Base-by-base conservation (phyloP, 495 filamentous ascomycete genomes). In the Endocarpon pusillum region DNA sequence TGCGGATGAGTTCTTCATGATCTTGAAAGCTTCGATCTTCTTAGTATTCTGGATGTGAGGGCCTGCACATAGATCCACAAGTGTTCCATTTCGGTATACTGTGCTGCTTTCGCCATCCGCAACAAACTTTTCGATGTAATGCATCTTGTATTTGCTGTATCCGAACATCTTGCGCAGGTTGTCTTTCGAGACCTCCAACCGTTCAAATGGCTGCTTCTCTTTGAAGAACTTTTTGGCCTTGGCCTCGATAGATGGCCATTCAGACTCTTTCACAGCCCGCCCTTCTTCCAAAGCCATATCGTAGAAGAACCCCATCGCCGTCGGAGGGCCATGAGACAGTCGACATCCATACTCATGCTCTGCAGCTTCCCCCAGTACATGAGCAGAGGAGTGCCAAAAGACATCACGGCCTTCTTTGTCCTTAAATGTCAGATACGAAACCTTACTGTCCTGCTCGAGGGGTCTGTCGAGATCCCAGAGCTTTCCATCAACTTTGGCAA, bases 301-400 rank as follows among this genome's bases (percentile, higher is more conserved):
- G 55, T 96, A 96, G 64, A 91, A 96, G 67, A 96, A 97, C 22
- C 91, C 89, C 54, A 86, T 76, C 10, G 86, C 74, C 21, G 82
- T 82, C 5, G 86, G 89, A 15, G 89, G 89, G 6, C 89, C 89
- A 47, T 93, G 84, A 42, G 82, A 92, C 31, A 97, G 66, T 38
- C 85, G 72, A 58, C 85, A 94, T 29, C 78, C 80, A 51, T 80
- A 97, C 42, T 85, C 70, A 41, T 75, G 70, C 54, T 97, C 91
- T 25, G 75, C 80, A 31, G 84, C 83, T 54, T 94, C 87, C 36
- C 89, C 89, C n/a, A 97, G 71, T 36, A 82, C 67, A 54, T 97
- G 89, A 19, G 89, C 89, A 41, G 75, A 82, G 2, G 78, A 86
- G 54, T 97, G 89, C 84, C 83, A 91, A 50, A 87, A 92, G 4